These are phyloP conservation scores for Trichomonas tenax DNA, from an alignment of 208 protist species.

Conservation along the genomic window DNA sequence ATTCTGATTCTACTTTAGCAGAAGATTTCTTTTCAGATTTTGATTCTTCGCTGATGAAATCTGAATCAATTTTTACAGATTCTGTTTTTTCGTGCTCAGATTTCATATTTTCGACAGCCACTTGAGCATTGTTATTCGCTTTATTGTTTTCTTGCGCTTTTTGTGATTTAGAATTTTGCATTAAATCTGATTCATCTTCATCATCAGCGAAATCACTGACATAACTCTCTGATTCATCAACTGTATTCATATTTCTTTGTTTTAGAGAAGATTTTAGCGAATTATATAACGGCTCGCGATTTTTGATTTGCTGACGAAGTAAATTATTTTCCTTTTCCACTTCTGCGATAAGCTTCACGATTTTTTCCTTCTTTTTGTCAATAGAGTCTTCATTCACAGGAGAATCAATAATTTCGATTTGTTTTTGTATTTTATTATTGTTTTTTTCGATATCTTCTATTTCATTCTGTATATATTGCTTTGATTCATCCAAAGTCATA, in stretches of 20 bases:
- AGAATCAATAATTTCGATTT: not conserved
- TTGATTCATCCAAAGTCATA: not conserved
- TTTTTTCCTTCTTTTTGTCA: not conserved
- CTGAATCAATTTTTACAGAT: no score
- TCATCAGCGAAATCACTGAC: not conserved
- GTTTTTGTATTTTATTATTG: not conserved
- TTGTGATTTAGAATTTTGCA: no score
- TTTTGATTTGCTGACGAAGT: not conserved
- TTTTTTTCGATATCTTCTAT: not conserved
- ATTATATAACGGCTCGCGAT: not conserved
- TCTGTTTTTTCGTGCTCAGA: no score
- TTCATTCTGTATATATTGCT: not conserved
- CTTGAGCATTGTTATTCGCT: no score
- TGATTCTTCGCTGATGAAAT: no score
- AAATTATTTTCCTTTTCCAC: not conserved
- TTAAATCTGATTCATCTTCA: not conserved
- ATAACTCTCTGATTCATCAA: not conserved
- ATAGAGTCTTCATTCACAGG: not conserved
- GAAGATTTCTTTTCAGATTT: no score
- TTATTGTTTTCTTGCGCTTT: no score
- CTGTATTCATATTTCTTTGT: not conserved
- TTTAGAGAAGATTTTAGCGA: not conserved
- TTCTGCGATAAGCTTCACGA: not conserved
- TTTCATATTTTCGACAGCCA: no score
- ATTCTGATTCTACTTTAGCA: no score